These are phyloP conservation scores for Orbilia brochopaga DNA, from an alignment of 2,329 filamentous ascomycete species.

Conservation along the genomic window DNA sequence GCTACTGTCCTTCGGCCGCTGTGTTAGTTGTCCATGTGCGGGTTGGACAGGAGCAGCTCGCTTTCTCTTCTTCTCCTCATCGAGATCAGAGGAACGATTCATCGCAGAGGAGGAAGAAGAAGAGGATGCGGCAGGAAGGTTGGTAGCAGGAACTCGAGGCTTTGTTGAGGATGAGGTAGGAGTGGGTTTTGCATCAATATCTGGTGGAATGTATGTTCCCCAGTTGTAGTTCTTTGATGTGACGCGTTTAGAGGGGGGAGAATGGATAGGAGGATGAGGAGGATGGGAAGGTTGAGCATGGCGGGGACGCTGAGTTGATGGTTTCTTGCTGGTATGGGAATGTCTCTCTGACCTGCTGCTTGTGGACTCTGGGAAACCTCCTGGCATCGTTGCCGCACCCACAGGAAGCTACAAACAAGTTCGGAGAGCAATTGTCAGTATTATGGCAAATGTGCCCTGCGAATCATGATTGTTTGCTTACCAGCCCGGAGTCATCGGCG, in stretches of 20 bases:
- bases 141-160: not conserved
- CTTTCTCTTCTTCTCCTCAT: slow-evolving; percentile 32
- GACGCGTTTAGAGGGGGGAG: slow-evolving; percentile 26
- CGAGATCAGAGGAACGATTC: not conserved
- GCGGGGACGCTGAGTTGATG: not conserved
- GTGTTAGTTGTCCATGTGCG: not conserved
- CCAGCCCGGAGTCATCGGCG: slow-evolving; percentile 20
- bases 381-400: not conserved
- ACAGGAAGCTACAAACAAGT: slow-evolving; percentile 19
- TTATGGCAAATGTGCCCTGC: not conserved
- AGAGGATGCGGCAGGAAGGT: too few species aligned
- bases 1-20: not conserved
- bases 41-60: not conserved
- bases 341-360: not conserved
- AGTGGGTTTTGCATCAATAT: slow-evolving; percentile 9
- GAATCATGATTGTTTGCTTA: slow-evolving; percentile 3
- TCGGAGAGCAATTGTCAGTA: not conserved
- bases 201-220: slow-evolving; percentile 24
- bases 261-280: slow-evolving; percentile 6
- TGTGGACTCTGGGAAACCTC: slow-evolving; percentile 11
- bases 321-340: not conserved
- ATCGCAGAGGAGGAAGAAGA: not conserved
- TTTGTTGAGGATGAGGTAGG: not conserved
- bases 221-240: slow-evolving; percentile 34
- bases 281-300: slow-evolving; percentile 3